These are phyloP conservation scores for Camellia oleifera DNA, from an alignment of 179 eudicot genomes.

Conservation along the genomic window DNA sequence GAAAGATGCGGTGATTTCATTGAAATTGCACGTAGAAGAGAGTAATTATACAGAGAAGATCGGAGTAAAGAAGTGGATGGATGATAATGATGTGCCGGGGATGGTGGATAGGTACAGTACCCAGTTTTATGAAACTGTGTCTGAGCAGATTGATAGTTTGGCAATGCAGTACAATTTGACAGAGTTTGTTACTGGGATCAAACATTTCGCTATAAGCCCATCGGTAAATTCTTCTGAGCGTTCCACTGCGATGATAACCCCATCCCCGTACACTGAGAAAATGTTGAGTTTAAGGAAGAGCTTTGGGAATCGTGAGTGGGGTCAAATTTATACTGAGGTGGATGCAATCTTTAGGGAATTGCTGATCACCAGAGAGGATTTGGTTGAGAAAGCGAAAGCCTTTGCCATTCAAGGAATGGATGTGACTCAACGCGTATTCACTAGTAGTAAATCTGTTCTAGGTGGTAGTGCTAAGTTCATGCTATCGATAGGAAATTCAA, in stretches of 20 bases:
- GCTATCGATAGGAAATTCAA: conserved; percentile 50
- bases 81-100: conserved; percentile 84
- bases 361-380: conserved; percentile 54
- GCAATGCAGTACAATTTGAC: conserved; percentile 94
- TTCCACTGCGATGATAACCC: conserved; percentile 42
- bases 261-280: conserved; percentile 65
- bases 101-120: conserved; percentile 72
- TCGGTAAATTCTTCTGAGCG: conserved; percentile 38
- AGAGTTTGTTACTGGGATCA: conserved; percentile 68
- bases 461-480: conserved; percentile 75
- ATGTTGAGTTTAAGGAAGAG: conserved; percentile 53
- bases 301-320: conserved; percentile 73
- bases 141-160: conserved; percentile 72
- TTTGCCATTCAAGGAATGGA: conserved; percentile 76
- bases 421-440: conserved; percentile 60
- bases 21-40: conserved; percentile 71
- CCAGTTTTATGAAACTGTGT: conserved; percentile 67
- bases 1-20: conserved; percentile 67
- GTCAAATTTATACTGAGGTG: conserved; percentile 56
- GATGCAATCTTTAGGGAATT: conserved; percentile 62
- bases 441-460: conserved; percentile 65
- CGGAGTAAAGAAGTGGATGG: conserved; percentile 89
- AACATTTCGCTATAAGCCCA: conserved; percentile 58
- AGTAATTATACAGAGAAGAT: conserved; percentile 78
- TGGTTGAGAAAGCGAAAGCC: conserved; percentile 69